Base-by-base conservation (phyloP, 192 early-diverging fungal genomes). In the Chytriomyces sp. region DNA sequence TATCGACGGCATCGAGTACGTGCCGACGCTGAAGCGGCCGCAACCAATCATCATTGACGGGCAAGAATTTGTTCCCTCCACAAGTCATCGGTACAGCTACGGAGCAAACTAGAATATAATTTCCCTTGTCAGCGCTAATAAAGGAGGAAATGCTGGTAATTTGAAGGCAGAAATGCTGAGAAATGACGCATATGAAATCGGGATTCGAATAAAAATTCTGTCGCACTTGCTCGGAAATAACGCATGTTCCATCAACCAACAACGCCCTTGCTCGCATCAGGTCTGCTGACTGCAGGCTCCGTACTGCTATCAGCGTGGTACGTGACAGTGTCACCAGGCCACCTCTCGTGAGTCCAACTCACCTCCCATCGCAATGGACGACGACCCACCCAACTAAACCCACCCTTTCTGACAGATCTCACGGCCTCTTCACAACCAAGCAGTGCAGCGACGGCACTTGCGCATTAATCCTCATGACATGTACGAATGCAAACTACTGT, bases 141-240 rank as follows among this genome's bases (percentile, higher is more conserved):
- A 57, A 20, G 53, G 1, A n/a, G 13, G 53, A 20, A 57, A n/a
- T 57, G 53, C 53, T 5, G 53, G 0, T 13, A 1, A 1, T 57
- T 13, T 57, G 53, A 57, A n/a, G n/a, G n/a, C n/a, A n/a, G n/a
- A n/a, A n/a, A 57, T 57, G 53, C 53, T 57, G 53, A n/a, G 53
- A 57, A 57, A 57, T 57, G 20, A 20, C 13, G 20, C 53, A 20
- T 57, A 57, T 57, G 16, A 57, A 57, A n/a, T 57, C 53, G 35
- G 4, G 35, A 35, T 3, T 35, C n/a, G n/a, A n/a, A 35, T 3
- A 35, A 35, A 35, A 35, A 35, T 35, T 35, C 35, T 35, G 35
- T 35, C 35, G 35, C 35, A 35, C 35, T 35, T 1, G 3, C 35
- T 35, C 35, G 35, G 35, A 35, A 35, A 35, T 35, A 35, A 35